Evolutionary conservation across 1,284 basidiomycete species (phyloP), one percentile per base, ranked within the genome.

Genomic region (Abortiporus biennis): DNA sequence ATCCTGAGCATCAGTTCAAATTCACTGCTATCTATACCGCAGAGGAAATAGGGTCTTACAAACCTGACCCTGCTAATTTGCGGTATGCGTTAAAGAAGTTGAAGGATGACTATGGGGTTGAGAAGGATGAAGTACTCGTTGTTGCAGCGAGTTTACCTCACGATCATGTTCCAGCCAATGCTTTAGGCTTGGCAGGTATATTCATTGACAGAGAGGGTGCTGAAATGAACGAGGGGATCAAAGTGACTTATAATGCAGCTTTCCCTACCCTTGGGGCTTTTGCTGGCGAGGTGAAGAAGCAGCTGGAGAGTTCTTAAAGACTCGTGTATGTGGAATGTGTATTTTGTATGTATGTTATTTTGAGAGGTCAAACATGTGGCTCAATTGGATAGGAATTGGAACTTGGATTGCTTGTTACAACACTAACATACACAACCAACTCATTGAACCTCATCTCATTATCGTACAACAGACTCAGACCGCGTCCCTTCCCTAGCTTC

Each of bases 21-120:
- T 86, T 86, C 58, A 71, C 74, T 25, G 65, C 77, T 35, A 65
- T 85, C 42, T 64, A 83, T 49, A 86, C 82, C 4, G 82, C 82
- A 12, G 71, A 83, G 54, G 80, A 85, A 50, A 70, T 76, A 2
- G 73, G 75, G 12, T 74, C 72, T 29, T 87, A 85, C 60, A 87
- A 87, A 54, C 84, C 80, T 9, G 71, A 78, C 32, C 61, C 72
- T n/a, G 68, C 66, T 21, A 77, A 76, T 44, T 78, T 81, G 52
- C 52, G 65, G 40, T 65, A 69, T 24, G 73, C 71, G 23, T 55
- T 86, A 29, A 62, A 67, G 36, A 66, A 64, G 25, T 65, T 79
- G 30, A 60, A 66, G 46, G 59, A 65, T 4, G 65, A 73, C 4
- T 69, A 67, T 41, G 63, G 64, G n/a, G 58, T 68, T 15, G 61